Conservation (phyloP, 495 filamentous ascomycete species). For the Rostrohypoxylon terebratum region DNA sequence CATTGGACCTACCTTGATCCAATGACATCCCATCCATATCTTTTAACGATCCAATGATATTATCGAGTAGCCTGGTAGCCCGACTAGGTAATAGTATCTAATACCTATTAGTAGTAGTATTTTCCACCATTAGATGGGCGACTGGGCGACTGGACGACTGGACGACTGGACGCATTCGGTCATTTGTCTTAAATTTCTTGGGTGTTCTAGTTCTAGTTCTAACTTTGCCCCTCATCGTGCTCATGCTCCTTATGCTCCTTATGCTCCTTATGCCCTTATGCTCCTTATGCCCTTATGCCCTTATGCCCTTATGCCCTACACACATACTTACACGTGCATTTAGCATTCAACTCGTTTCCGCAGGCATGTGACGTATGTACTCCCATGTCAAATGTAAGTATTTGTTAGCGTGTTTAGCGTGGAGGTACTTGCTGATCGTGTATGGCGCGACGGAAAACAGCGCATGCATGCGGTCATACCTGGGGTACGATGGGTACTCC, state of each 20-base stretch:
- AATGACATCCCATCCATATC: conserved; percentile 19
- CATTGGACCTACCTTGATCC: not conserved
- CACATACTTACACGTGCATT: no score
- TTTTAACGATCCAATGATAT: conserved; percentile 21
- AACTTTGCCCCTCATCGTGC: no score
- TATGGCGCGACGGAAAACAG: conserved; percentile 20
- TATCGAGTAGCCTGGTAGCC: not conserved
- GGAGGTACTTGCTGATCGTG: conserved; percentile 12
- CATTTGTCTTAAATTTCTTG: conserved; percentile 34
- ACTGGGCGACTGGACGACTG: conserved; percentile 19
- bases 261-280: conserved; percentile 29
- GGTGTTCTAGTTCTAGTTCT: not conserved
- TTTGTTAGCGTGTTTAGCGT: not conserved
- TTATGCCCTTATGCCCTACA: not conserved
- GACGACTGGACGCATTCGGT: conserved; percentile 36
- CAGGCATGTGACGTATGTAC: conserved; percentile 42
- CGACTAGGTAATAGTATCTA: no score
- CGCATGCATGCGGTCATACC: conserved; percentile 33
- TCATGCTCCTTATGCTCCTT: conserved; percentile 17
- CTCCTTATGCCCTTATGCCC: not conserved
- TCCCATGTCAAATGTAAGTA: conserved; percentile 15
- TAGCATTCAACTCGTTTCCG: conserved; percentile 5
- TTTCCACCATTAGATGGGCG: not conserved
- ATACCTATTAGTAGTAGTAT: not conserved
- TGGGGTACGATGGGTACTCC: not conserved